Conservation (phyloP, 2,329 filamentous ascomycete genomes). For the Drechslerella dactyloides region DNA sequence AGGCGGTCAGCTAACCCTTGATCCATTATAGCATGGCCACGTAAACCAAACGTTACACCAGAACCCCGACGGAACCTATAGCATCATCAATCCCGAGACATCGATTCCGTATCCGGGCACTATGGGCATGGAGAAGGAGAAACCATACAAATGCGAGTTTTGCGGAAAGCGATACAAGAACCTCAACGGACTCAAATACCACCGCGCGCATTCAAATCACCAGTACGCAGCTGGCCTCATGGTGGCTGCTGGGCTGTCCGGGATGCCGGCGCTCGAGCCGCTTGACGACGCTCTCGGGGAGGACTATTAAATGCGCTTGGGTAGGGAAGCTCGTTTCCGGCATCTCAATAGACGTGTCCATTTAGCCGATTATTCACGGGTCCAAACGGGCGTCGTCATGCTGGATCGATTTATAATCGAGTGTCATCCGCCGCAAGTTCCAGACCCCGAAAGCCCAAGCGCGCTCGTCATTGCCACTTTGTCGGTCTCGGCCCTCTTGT, state of each 20-base stretch:
- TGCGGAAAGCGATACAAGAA: constrained; percentile 99
- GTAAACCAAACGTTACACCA: constrained; percentile 96
- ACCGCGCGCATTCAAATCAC: constrained; percentile 60
- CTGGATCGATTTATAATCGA: constrained; percentile 14
- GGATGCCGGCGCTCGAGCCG: constrained; percentile 42
- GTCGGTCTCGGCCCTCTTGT: not conserved
- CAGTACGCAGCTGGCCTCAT: constrained; percentile 51
- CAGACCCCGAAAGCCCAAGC: constrained; percentile 15
- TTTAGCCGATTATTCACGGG: constrained; percentile 18
- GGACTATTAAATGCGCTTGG: constrained; percentile 23
- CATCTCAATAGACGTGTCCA: not conserved
- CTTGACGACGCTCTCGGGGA: constrained; percentile 49
- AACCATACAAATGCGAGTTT: constrained; percentile 95
- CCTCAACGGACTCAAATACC: constrained; percentile 95
- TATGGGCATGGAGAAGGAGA: constrained; percentile 99
- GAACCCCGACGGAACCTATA: constrained; percentile 95
- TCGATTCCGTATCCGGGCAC: constrained; percentile 93
- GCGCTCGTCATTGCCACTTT: constrained; percentile 21
- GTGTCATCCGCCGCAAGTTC: constrained; percentile 27
- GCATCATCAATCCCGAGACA: constrained; percentile 95
- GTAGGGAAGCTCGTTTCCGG: too few species aligned
- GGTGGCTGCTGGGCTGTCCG: constrained; percentile 39
- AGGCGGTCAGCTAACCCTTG: constrained; percentile 43
- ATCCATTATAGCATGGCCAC: constrained; percentile 72
- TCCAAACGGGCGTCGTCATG: constrained; percentile 17